Conservation (phyloP, 805 yeast species). For the Myxozyma udenii region DNA sequence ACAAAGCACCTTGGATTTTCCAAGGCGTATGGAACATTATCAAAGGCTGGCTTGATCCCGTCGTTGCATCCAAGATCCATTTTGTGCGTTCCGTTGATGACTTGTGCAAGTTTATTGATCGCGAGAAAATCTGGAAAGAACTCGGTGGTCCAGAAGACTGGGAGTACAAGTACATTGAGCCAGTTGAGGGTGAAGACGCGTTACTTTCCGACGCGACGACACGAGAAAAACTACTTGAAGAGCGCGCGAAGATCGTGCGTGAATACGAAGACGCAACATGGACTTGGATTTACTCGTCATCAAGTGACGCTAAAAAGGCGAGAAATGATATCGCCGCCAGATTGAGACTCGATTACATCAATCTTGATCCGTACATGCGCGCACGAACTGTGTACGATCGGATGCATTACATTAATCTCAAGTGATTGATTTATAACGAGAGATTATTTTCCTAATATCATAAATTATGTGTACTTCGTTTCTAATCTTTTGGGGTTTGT, state of each 20-base stretch:
- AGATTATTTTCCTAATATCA: background rate
- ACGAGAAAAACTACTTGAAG: conserved; percentile 45
- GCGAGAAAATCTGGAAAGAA: conserved; percentile 58
- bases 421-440: background rate
- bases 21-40: conserved; percentile 91
- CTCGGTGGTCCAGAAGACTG: conserved; percentile 71
- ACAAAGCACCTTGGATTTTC: conserved; percentile 96
- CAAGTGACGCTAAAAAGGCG: conserved; percentile 48
- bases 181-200: conserved; percentile 58
- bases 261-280: conserved; percentile 63
- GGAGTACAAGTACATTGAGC: conserved; percentile 59
- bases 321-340: conserved; percentile 47
- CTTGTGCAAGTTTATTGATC: conserved; percentile 58
- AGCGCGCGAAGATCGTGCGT: conserved; percentile 55
- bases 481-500: background rate
- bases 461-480: background rate
- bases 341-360: conserved; percentile 61
- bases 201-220: conserved; percentile 46
- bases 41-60: conserved; percentile 94
- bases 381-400: conserved; percentile 78
- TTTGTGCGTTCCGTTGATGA: conserved; percentile 75
- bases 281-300: conserved; percentile 63
- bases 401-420: conserved; percentile 45
- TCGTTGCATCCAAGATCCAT: conserved; percentile 84
- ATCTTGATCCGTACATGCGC: conserved; percentile 78